Evolutionary conservation across 2,329 filamentous ascomycete genomes (phyloP).

Genomic region (Talaromyces piceae): DNA sequence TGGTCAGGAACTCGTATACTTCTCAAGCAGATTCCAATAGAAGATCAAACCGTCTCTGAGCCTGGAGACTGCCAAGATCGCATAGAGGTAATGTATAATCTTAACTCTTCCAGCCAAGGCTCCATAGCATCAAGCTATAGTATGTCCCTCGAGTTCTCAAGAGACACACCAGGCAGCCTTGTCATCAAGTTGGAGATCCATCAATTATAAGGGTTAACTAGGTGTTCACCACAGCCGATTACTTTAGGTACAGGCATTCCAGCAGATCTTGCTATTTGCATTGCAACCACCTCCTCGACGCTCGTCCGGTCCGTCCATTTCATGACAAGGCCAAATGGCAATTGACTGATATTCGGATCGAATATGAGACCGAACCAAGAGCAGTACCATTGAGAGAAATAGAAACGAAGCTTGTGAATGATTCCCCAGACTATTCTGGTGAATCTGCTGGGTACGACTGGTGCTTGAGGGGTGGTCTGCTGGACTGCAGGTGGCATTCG

Average conservation of each 20-base stretch:
- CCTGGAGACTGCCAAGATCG: conserved; percentile 26
- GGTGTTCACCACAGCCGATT: conserved; percentile 27
- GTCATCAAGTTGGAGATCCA: conserved; percentile 37
- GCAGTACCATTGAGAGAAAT: conserved; percentile 27
- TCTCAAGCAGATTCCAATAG: conserved; percentile 22
- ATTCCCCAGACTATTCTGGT: conserved; percentile 20
- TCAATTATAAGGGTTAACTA: conserved; percentile 11
- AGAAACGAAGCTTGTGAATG: conserved; percentile 22
- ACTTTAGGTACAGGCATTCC: conserved; percentile 30
- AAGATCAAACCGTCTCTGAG: conserved; percentile 22
- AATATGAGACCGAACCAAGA: conserved; percentile 19
- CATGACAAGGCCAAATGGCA: conserved; percentile 34
- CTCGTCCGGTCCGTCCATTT: conserved; percentile 33
- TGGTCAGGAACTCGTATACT: conserved; percentile 28
- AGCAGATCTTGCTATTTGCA: conserved; percentile 27
- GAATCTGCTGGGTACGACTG: conserved; percentile 12
- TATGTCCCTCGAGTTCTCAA: conserved; percentile 22
- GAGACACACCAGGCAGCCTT: conserved; percentile 27
- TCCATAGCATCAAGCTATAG: conserved; percentile 23
- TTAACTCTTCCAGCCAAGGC: conserved; percentile 29
- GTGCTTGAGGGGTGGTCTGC: conserved; percentile 18
- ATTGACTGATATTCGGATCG: conserved; percentile 21
- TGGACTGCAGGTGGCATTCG: conserved; percentile 14
- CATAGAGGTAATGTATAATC: conserved; percentile 27
- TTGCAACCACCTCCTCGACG: conserved; percentile 29